A percentile compares a stretch with the other conserved stretches of the same genome.
Evolutionary conservation across 768 basidiomycete genomes (phyloP).

Genomic region (Auricularia cornea): DNA sequence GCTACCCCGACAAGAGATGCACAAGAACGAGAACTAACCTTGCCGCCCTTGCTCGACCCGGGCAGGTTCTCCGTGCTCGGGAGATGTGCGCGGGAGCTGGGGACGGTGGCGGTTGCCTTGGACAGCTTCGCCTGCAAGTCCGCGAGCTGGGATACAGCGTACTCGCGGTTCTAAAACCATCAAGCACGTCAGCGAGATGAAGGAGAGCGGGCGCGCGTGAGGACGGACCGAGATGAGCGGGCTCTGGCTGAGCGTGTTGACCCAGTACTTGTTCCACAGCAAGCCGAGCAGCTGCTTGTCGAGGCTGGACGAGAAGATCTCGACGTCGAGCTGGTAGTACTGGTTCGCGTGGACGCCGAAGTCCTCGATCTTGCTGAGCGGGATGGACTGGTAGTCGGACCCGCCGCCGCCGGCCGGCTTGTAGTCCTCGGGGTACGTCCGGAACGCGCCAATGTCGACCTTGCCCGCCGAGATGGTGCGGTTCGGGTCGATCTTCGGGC

Average conservation of each 20-base stretch:
- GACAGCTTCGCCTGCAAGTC: slow-evolving; percentile 87
- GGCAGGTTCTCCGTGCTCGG: slow-evolving; percentile 11
- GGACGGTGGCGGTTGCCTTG: slow-evolving; percentile 54
- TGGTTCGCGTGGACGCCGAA: slow-evolving; percentile 97
- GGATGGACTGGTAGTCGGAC: slow-evolving; percentile 93
- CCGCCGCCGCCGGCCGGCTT: slow-evolving; percentile 59
- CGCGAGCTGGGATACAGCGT: slow-evolving; percentile 82
- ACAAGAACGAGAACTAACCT: slow-evolving; percentile 12
- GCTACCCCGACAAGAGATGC: background rate
- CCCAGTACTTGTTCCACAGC: slow-evolving; percentile 99
- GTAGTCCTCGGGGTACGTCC: slow-evolving; percentile 94
- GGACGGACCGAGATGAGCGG: slow-evolving; percentile 76
- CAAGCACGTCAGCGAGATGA: background rate
- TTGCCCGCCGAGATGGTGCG: slow-evolving; percentile 93
- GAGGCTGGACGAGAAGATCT: slow-evolving; percentile 87
- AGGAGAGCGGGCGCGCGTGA: background rate
- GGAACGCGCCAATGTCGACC: slow-evolving; percentile 98
- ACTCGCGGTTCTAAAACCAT: slow-evolving; percentile 71
- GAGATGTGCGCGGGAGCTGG: slow-evolving; percentile 47
- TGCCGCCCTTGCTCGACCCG: slow-evolving; percentile 42
- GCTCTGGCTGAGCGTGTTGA: slow-evolving; percentile 90
- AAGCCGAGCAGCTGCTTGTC: slow-evolving; percentile 83
- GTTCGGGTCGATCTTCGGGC: slow-evolving; percentile 95
- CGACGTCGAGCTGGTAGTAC: slow-evolving; percentile 90
- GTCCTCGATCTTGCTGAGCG: slow-evolving; percentile 94